Evolutionary conservation across 2,329 filamentous ascomycete genomes (phyloP).

Genomic region (Trichoderma simmonsii): DNA sequence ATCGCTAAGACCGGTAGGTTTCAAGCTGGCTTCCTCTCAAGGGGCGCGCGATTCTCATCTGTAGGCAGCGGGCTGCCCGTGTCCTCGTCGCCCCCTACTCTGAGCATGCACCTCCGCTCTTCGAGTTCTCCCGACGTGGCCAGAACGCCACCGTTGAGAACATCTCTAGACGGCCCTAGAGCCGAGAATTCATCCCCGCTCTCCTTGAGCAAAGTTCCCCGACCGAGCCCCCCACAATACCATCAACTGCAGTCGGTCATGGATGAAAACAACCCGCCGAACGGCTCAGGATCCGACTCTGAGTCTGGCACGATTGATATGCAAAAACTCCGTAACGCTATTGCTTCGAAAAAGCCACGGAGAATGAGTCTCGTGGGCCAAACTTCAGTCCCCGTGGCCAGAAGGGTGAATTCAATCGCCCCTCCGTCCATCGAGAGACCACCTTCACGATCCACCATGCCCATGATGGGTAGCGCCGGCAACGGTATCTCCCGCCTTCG

Average conservation of each 20-base stretch:
- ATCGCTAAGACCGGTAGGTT: conserved; percentile 68
- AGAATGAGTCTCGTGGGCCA: conserved; percentile 39
- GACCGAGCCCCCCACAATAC: conserved; percentile 22
- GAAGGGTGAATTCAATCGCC: conserved; percentile 47
- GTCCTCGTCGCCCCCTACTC: conserved; percentile 50
- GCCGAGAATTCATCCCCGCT: conserved; percentile 48
- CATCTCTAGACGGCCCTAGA: conserved; percentile 48
- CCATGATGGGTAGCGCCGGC: conserved; percentile 45
- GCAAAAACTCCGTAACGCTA: conserved; percentile 53
- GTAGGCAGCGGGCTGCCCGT: conserved; percentile 59
- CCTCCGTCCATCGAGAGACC: conserved; percentile 31
- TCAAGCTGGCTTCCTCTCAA: conserved; percentile 81
- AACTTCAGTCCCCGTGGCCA: conserved; percentile 35
- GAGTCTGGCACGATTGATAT: conserved; percentile 49
- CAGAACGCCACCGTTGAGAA: conserved; percentile 45
- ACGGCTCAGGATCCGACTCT: conserved; percentile 45
- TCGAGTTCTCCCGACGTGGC: conserved; percentile 38
- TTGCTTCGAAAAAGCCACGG: conserved; percentile 50
- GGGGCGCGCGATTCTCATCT: conserved; percentile 38
- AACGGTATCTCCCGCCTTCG: conserved; percentile 57
- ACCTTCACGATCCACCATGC: conserved; percentile 36
- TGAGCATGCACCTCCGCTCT: conserved; percentile 55
- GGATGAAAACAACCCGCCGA: conserved; percentile 53
- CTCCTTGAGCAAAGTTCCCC: conserved; percentile 23
- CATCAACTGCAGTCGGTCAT: conserved; percentile 35